Base-by-base conservation (phyloP, 371 early-diverging fungal genomes). In the Mortierella sp. region DNA sequence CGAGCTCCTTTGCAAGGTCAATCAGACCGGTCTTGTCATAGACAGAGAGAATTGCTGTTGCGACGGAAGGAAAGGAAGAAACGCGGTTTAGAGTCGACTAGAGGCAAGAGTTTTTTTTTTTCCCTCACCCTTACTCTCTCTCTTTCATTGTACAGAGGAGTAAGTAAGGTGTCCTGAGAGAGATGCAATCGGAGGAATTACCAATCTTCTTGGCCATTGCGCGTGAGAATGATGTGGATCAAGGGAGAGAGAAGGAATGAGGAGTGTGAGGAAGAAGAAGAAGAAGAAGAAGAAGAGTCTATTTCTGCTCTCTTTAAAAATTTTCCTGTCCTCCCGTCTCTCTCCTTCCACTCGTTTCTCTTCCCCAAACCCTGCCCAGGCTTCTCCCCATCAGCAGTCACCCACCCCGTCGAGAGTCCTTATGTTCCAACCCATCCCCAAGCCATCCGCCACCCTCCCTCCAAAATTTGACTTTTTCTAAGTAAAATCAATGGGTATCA, bases 21-120 rank as follows among this genome's bases (percentile, higher is more conserved):
- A 97, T 72, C 23, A 98, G 91, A 44, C 94, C 96, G 50, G 96
- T 94, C 89, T 98, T 98, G 89, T 98, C 97, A 77, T 95, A 96
- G 66, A 98, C 97, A 66, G 98, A 97, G 53, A 98, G 93, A 69
- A 98, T 91, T 67, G 99, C 98, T 88, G 56, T 30, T 58, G 45
- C 11, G 16, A 21, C 37, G 23, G 37, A 43, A 30, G 11, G 26
- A 29, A 29, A 21, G 14, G 51, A 45, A 47, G 15, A 46, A 1
- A 16, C n/a, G 43, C 1, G 21, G 50, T 21, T n/a, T 16, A 59
- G 50, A 53, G 47, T 50, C 37, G 37, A 4, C 46, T 57, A 21
- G 29, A 9, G 18, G 37, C 14, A 7, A 29, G 55, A 51, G 21
- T 26, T 14, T 29, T 11, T 12, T 23, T n/a, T 16, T 9, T 16